phyloP scores from a whole-genome alignment of 805 yeast genomes.

The Candida insectalens region DNA sequence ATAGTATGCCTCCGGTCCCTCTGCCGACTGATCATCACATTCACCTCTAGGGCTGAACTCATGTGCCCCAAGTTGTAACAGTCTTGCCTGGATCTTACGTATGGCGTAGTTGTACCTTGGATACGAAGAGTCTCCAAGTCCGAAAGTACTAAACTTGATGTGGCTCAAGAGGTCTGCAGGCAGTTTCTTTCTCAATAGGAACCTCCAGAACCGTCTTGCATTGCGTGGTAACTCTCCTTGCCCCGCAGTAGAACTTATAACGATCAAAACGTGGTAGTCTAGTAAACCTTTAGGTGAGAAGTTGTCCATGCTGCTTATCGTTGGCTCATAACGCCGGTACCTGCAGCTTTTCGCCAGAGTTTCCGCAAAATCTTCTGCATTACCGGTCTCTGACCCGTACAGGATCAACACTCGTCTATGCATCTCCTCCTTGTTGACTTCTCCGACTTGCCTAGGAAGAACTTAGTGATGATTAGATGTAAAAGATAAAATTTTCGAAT shows the following conservation, averaged over 20 bases:
- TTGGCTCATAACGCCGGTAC: constrained; percentile 40
- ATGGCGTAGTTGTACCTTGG: constrained; percentile 85
- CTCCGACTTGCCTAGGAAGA: background rate
- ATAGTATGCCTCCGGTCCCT: constrained; percentile 69
- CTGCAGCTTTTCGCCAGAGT: constrained; percentile 47
- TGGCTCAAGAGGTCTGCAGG: constrained; percentile 51
- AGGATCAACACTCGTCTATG: constrained; percentile 43
- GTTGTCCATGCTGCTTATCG: constrained; percentile 46
- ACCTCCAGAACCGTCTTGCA: constrained; percentile 63
- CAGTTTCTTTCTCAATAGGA: constrained; percentile 57
- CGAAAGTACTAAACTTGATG: constrained; percentile 63
- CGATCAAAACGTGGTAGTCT: constrained; percentile 36
- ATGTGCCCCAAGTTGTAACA: constrained; percentile 71
- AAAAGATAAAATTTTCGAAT: too few relatives aligned
- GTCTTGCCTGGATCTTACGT: constrained; percentile 67
- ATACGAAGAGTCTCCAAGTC: constrained; percentile 90
- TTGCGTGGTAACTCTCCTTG: constrained; percentile 90
- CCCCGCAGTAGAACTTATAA: constrained; percentile 84
- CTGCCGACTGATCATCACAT: constrained; percentile 77
- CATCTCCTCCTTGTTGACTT: too few relatives aligned
- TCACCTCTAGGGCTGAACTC: constrained; percentile 73
- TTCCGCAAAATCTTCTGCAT: constrained; percentile 75
- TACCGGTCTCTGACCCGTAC: constrained; percentile 92
- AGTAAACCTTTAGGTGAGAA: constrained; percentile 46
- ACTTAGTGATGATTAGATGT: too few relatives aligned